Conservation (phyloP, 148 eudicot genomes). For the Amaranthus hypochondriacus region DNA sequence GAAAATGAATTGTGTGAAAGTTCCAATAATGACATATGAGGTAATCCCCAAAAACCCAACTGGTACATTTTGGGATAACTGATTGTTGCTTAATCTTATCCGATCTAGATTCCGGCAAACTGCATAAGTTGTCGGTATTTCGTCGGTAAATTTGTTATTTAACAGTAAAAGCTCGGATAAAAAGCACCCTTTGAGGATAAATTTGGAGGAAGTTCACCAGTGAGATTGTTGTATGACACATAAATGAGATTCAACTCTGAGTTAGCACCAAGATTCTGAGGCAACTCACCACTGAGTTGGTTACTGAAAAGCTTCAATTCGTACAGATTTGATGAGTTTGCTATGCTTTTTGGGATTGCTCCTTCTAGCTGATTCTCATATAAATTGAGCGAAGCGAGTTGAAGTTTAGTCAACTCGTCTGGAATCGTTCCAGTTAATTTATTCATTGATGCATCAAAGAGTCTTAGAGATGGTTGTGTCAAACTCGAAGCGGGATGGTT, state of each 20-base stretch:
- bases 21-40: conserved; percentile 54
- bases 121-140: conserved; percentile 48
- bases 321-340: conserved; percentile 53
- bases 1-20: conserved; percentile 45
- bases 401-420: conserved; percentile 46
- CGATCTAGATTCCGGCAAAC: conserved; percentile 54
- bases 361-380: conserved; percentile 64
- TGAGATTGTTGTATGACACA: conserved; percentile 48
- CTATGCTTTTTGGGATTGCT: conserved; percentile 41
- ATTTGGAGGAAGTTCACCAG: conserved; percentile 49
- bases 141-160: conserved; percentile 54
- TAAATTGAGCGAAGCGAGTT: conserved; percentile 53
- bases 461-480: conserved; percentile 41
- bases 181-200: conserved; percentile 49
- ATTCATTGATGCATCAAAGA: conserved; percentile 63
- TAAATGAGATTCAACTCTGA: conserved; percentile 57
- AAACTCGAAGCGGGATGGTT: too few species aligned
- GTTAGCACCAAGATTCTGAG: conserved; percentile 52
- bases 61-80: conserved; percentile 66
- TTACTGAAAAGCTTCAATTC: conserved; percentile 66
- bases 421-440: conserved; percentile 56
- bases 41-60: conserved; percentile 60
- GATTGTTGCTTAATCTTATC: conserved; percentile 48
- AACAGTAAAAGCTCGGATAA: conserved; percentile 50
- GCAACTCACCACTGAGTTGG: conserved; percentile 49